phyloP scores from a whole-genome alignment of 1,284 basidiomycete species.

The Sanghuangporus baumii region DNA sequence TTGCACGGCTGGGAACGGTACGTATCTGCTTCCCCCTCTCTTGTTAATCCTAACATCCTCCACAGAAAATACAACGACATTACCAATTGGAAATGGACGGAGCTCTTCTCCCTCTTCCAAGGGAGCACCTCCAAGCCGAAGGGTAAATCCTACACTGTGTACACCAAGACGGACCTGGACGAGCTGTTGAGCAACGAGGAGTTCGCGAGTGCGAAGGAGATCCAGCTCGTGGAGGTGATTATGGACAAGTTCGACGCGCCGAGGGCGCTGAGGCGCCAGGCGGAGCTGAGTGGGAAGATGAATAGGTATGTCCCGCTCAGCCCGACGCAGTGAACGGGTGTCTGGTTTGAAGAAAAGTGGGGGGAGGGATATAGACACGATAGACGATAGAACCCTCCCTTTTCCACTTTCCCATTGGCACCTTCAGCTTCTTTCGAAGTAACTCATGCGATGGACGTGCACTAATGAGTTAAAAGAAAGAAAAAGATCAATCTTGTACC shows the following conservation, averaged over 20 bases:
- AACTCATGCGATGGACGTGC: too few relatives aligned
- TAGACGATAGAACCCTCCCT: too few relatives aligned
- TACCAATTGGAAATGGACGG: slow-evolving; percentile 65
- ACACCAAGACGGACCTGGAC: slow-evolving; percentile 59
- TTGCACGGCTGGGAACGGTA: slow-evolving; percentile 58
- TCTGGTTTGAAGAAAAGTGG: background rate
- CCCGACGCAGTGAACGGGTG: background rate
- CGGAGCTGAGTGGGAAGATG: slow-evolving; percentile 46
- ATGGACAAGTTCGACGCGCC: slow-evolving; percentile 76
- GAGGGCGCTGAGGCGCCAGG: slow-evolving; percentile 47
- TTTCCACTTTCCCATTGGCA: too few relatives aligned
- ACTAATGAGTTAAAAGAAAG: too few relatives aligned
- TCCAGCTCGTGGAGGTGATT: slow-evolving; percentile 76
- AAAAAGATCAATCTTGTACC: too few relatives aligned
- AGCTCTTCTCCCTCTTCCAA: slow-evolving; percentile 47
- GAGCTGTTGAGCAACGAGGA: slow-evolving; percentile 50
- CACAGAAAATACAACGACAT: slow-evolving; percentile 72
- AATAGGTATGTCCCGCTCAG: slow-evolving; percentile 31
- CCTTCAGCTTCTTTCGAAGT: too few relatives aligned
- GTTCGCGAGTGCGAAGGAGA: slow-evolving; percentile 56
- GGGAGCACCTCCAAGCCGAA: slow-evolving; percentile 49
- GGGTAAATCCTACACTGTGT: slow-evolving; percentile 63
- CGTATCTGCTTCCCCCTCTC: slow-evolving; percentile 13
- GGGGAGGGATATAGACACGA: background rate
- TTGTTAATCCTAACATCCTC: background rate